Evolutionary conservation across 1,284 basidiomycete genomes (phyloP).

Genomic region (Ceratobasidium sp.): DNA sequence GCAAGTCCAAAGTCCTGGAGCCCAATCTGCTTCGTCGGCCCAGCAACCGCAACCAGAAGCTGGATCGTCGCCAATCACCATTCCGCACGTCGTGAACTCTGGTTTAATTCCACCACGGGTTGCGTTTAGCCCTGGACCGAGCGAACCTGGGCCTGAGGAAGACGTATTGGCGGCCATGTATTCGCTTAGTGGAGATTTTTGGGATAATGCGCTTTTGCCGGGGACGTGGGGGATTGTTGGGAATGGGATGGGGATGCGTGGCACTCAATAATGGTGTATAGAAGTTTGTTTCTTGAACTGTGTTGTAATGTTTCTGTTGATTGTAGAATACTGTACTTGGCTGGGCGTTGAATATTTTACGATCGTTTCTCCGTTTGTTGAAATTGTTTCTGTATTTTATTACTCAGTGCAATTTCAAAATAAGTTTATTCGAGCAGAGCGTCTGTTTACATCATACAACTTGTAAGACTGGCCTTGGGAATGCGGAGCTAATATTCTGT

Average conservation of each 20-base stretch:
- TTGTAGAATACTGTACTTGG: neutral
- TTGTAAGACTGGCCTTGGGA: no score
- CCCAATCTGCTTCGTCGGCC: neutral
- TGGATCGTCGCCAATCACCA: neutral
- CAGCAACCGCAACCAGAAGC: neutral
- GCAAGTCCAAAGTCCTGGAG: neutral
- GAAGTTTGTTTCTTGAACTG: neutral
- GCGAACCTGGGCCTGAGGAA: neutral
- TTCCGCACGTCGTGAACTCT: neutral
- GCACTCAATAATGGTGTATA: neutral
- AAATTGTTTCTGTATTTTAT: no score
- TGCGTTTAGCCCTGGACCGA: neutral
- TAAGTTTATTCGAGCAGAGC: no score
- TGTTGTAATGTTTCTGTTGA: neutral
- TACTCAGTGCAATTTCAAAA: no score
- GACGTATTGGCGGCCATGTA: conserved; percentile 39
- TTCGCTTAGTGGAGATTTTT: conserved; percentile 22
- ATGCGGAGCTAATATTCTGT: no score
- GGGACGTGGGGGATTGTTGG: conserved; percentile 34
- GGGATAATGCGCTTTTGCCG: conserved; percentile 38
- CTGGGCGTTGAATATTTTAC: no score
- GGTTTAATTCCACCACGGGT: neutral
- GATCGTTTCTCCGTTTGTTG: no score
- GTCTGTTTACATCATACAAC: no score
- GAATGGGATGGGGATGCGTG: neutral